A percentile compares a stretch with the other conserved stretches of the same genome.
phyloP scores from a whole-genome alignment of 495 filamentous ascomycete species.

The Xylaria acuta region DNA sequence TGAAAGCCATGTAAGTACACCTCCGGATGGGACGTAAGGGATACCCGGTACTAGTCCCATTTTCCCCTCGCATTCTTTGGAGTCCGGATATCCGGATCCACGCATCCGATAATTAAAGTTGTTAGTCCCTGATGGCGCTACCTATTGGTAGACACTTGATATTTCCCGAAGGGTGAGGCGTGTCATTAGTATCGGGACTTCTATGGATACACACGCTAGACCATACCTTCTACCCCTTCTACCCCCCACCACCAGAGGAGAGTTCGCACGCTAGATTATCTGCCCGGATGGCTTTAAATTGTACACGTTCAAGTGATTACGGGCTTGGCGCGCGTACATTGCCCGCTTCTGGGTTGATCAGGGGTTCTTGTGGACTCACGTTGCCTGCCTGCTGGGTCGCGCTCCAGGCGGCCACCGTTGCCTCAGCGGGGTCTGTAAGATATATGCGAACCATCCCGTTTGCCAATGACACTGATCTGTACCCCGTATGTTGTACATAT shows the following conservation, averaged over 20 bases:
- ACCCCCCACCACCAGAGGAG: slow-evolving; percentile 4
- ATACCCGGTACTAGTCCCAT: slow-evolving; percentile 17
- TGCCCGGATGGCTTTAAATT: slow-evolving; percentile 9
- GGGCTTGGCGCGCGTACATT: neutral
- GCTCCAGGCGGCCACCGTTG: slow-evolving; percentile 3
- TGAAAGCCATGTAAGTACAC: neutral
- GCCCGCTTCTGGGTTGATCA: slow-evolving; percentile 7
- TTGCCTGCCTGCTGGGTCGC: slow-evolving; percentile 2
- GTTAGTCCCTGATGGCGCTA: slow-evolving; percentile 7
- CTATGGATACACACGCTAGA: slow-evolving; percentile 5
- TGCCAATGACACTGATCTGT: slow-evolving; percentile 16
- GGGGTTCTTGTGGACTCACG: slow-evolving; percentile 15
- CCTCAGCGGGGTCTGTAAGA: slow-evolving; percentile 15
- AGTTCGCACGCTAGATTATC: slow-evolving; percentile 6
- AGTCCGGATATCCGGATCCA: slow-evolving; percentile 22
- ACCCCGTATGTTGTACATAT: slow-evolving; percentile 19
- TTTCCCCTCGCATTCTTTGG: slow-evolving; percentile 5
- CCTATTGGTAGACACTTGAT: slow-evolving; percentile 6
- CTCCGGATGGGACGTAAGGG: slow-evolving; percentile 18
- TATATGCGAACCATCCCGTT: slow-evolving; percentile 21
- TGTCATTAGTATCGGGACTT: slow-evolving; percentile 18
- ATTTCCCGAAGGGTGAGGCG: slow-evolving; percentile 15
- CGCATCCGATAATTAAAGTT: slow-evolving; percentile 21
- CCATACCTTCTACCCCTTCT: neutral
- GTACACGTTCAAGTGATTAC: neutral